Base-by-base conservation (phyloP, 2,329 filamentous ascomycete species). In the Colletotrichum melonis region DNA sequence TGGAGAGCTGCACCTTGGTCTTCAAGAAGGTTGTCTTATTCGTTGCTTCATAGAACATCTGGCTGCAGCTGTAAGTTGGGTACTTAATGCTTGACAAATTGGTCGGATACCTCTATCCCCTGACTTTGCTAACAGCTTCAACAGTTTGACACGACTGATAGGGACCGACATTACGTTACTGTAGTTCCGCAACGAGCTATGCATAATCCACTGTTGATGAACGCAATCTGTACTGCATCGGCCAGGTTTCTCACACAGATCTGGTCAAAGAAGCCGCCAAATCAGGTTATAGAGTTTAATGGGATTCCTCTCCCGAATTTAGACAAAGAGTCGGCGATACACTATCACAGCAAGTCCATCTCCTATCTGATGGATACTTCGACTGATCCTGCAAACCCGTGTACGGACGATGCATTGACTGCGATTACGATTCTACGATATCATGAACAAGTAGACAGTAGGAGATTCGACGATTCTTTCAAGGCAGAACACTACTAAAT, bases 371-470 rank as follows among this genome's bases (percentile, higher is more conserved):
- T 69, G 66, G 28, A 57, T 4, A 63, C 49, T 2, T 69, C 49
- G 19, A 63, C 58, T 4, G 58, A 69, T n/a, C 66, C 66, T 11
- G 66, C 58, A 7, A 54, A 63, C 16, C 66, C 58, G 11, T 69
- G 66, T n/a, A 69, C 38, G n/a, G 66, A 69, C 8, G 66, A 69
- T 7, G 58, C 66, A 24, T 35, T 69, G 5, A 63, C 66, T 4
- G 66, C 66, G 3, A 69, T 69, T 24, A 63, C 66, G 5, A 69
- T 69, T 4, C 32, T 69, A 7, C 66, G 66, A 0, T 63, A 69
- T 52, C 58, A 69, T 56, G 66, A 69, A 32, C 66, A 69, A 5
- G 66, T 69, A 6, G 66, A 63, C 32, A 63, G 66, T 69, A 69
- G 11, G 66, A 9, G 32, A 16, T 28, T 4, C 19, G 14, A 8